A percentile compares a stretch with the other conserved stretches of the same genome.
phyloP scores from a whole-genome alignment of 805 yeast species.

The Kluyveromyces dobzhanskii region DNA sequence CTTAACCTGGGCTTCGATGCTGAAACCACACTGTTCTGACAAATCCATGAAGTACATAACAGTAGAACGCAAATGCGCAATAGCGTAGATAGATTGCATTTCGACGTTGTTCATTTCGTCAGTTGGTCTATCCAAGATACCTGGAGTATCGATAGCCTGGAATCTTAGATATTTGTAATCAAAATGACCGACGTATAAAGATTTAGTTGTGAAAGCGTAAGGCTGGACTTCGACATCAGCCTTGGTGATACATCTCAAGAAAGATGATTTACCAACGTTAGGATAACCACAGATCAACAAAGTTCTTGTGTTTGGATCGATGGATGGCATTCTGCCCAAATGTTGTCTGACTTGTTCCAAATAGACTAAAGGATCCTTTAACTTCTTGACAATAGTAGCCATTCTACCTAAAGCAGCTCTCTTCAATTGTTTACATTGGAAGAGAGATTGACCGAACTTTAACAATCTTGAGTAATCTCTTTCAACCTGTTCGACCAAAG shows the following conservation, averaged over 20 bases:
- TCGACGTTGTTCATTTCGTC: slow-evolving; percentile 99
- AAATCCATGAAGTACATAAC: slow-evolving; percentile 97
- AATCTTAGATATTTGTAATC: slow-evolving; percentile 96
- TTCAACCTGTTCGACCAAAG: slow-evolving; percentile 89
- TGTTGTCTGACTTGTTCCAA: slow-evolving; percentile 99
- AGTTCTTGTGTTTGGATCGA: slow-evolving; percentile 98
- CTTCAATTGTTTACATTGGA: slow-evolving; percentile 97
- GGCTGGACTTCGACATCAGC: slow-evolving; percentile 99
- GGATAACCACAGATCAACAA: slow-evolving; percentile 97
- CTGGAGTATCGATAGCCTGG: slow-evolving; percentile 99
- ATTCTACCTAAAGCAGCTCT: slow-evolving; percentile 99
- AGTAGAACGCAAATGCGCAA: slow-evolving; percentile 95
- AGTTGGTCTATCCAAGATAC: slow-evolving; percentile 96
- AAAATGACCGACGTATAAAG: slow-evolving; percentile 95
- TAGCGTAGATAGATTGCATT: slow-evolving; percentile 98
- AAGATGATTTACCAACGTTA: slow-evolving; percentile 97
- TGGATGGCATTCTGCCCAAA: slow-evolving; percentile 94
- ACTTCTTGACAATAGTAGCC: slow-evolving; percentile 95
- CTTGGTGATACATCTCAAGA: slow-evolving; percentile 84
- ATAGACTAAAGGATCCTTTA: slow-evolving; percentile 88
- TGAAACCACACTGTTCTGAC: slow-evolving; percentile 98
- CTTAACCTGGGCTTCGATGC: slow-evolving; percentile 95
- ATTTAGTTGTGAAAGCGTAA: slow-evolving; percentile 97
- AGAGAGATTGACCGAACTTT: slow-evolving; percentile 94
- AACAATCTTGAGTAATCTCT: slow-evolving; percentile 91